Evolutionary conservation across 202 grass and related monocot genomes (phyloP).

Genomic region (Panicum hallii): DNA sequence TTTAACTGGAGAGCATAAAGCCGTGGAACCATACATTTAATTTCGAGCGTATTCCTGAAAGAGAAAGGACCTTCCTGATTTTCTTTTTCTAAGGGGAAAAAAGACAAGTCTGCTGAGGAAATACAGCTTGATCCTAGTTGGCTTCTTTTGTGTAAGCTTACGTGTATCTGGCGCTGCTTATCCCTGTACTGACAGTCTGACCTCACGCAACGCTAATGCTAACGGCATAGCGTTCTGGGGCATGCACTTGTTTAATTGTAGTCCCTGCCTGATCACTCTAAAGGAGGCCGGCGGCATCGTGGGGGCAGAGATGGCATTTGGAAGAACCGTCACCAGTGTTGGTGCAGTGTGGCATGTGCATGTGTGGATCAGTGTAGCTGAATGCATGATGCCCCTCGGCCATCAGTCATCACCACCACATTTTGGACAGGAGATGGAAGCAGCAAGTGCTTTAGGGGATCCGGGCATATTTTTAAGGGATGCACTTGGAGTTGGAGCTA

Average conservation of each 20-base stretch:
- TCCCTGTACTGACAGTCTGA: background rate
- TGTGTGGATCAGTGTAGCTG: slow-evolving; percentile 1
- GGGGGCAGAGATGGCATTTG: background rate
- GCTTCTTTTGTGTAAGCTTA: background rate
- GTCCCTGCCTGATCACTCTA: background rate
- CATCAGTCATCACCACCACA: slow-evolving; percentile 5
- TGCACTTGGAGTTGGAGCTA: slow-evolving; percentile 21
- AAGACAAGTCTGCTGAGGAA: background rate
- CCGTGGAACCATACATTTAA: background rate
- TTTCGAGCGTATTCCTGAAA: background rate
- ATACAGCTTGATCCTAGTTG: background rate
- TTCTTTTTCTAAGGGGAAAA: background rate
- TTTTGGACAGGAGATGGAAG: background rate
- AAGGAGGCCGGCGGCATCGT: background rate
- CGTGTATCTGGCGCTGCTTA: slow-evolving; percentile 12
- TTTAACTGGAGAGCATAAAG: background rate
- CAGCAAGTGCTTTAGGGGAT: slow-evolving; percentile 11
- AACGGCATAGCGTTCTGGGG: background rate
- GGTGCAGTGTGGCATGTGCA: slow-evolving; percentile 26
- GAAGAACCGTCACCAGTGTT: background rate
- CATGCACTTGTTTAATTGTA: background rate
- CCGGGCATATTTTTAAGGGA: background rate
- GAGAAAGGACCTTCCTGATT: background rate
- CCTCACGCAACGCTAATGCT: slow-evolving; percentile 20
- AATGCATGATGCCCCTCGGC: background rate